phyloP scores from a whole-genome alignment of 495 filamentous ascomycete species.

The Penicillium steckii region DNA sequence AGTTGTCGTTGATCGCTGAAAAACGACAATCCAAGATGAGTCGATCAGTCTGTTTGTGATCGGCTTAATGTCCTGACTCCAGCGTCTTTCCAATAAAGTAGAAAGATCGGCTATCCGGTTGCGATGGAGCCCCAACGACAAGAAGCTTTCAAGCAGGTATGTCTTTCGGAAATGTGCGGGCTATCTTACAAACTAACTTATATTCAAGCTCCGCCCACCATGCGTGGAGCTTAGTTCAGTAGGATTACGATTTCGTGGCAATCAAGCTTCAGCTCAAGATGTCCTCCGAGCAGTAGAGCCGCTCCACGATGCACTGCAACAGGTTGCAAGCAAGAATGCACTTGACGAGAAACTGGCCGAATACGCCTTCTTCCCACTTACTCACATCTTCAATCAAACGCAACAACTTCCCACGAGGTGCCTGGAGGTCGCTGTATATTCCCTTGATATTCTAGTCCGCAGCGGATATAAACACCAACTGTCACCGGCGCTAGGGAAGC shows the following conservation, averaged over 20 bases:
- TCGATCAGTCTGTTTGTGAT: background rate
- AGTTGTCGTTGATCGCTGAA: conserved; percentile 1
- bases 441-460: conserved; percentile 66
- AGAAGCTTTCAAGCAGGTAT: conserved; percentile 43
- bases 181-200: conserved; percentile 12
- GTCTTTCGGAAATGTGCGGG: background rate
- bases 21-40: background rate
- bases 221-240: conserved; percentile 79
- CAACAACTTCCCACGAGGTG: conserved; percentile 68
- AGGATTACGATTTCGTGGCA: conserved; percentile 59
- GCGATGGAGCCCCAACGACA: conserved; percentile 40
- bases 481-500: conserved; percentile 67
- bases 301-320: conserved; percentile 52
- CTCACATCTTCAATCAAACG: conserved; percentile 77
- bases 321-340: conserved; percentile 48
- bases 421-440: conserved; percentile 72
- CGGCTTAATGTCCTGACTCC: too few species aligned
- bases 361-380: conserved; percentile 92
- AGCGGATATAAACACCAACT: conserved; percentile 75
- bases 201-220: conserved; percentile 62
- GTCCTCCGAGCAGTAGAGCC: conserved; percentile 52
- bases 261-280: conserved; percentile 51
- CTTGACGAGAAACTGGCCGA: conserved; percentile 85
- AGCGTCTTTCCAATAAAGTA: too few species aligned
- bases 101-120: background rate